phyloP scores from a whole-genome alignment of 805 yeast species.

The Hanseniaspora pseudoguilliermondii region DNA sequence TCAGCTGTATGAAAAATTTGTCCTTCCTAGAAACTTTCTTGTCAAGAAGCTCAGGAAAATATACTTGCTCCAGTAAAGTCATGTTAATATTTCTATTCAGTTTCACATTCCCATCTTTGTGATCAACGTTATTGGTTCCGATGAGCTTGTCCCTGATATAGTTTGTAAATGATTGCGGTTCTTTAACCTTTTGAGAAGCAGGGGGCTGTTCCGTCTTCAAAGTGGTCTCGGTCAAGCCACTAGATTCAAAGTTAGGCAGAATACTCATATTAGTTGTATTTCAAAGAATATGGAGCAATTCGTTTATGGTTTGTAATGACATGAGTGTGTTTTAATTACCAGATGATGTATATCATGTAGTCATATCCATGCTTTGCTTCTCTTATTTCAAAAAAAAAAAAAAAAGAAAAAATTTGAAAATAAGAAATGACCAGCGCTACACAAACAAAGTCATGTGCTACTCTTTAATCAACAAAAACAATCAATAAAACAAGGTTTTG shows the following conservation, averaged over 20 bases:
- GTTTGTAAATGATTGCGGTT: neutral
- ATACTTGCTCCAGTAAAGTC: slow-evolving; percentile 5
- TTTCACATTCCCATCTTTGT: neutral
- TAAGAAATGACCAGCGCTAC: too few species aligned
- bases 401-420: too few species aligned
- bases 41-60: slow-evolving; percentile 4
- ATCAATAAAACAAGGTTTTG: too few species aligned
- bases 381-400: too few species aligned
- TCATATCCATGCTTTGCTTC: too few species aligned
- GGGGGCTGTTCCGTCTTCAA: neutral
- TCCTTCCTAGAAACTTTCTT: neutral
- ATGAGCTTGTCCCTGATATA: neutral
- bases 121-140: too few species aligned
- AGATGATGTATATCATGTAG: too few species aligned
- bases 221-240: neutral
- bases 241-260: slow-evolving; percentile 3
- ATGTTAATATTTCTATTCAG: neutral
- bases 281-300: too few species aligned
- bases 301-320: too few species aligned
- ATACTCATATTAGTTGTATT: neutral
- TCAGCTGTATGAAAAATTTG: neutral
- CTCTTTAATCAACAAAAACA: too few species aligned
- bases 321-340: too few species aligned
- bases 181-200: neutral
- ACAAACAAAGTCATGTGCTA: too few species aligned